Percentiles rank a stretch among this genome's conserved stretches.
Conservation (phyloP, 371 early-diverging fungal species). For the Lichtheimia hyalospora region DNA sequence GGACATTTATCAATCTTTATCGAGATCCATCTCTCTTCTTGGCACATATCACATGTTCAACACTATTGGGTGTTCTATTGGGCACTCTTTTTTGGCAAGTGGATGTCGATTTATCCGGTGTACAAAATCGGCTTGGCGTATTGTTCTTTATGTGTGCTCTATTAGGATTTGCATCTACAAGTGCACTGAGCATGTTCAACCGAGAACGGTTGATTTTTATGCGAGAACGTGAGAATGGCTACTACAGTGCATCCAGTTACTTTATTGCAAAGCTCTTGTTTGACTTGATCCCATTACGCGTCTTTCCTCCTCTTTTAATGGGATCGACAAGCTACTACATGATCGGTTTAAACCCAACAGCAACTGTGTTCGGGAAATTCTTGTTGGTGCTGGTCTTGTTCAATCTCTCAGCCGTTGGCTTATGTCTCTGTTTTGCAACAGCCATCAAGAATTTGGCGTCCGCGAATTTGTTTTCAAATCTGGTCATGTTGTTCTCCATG, state of each 20-base stretch:
- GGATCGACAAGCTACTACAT: slow-evolving; percentile 82
- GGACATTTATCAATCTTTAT: slow-evolving; percentile 50
- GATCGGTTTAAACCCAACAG: slow-evolving; percentile 70
- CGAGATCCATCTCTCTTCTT: slow-evolving; percentile 47
- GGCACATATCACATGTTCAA: slow-evolving; percentile 38
- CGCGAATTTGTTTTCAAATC: slow-evolving; percentile 73
- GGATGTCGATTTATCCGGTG: slow-evolving; percentile 75
- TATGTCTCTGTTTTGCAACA: slow-evolving; percentile 80
- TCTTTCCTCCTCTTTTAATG: slow-evolving; percentile 84
- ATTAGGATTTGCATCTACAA: slow-evolving; percentile 77
- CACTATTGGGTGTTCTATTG: slow-evolving; percentile 50
- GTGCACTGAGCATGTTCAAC: slow-evolving; percentile 71
- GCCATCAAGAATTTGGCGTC: slow-evolving; percentile 71
- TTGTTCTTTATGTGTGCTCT: slow-evolving; percentile 82
- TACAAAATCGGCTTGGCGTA: slow-evolving; percentile 81
- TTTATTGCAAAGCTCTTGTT: slow-evolving; percentile 77
- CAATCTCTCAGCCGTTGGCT: slow-evolving; percentile 74
- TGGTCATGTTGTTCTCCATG: slow-evolving; percentile 86
- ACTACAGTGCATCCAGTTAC: slow-evolving; percentile 74
- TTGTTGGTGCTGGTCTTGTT: slow-evolving; percentile 82
- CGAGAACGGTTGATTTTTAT: slow-evolving; percentile 73
- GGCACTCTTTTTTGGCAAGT: slow-evolving; percentile 83
- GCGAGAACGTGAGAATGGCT: slow-evolving; percentile 83
- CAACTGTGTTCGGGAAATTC: slow-evolving; percentile 72
- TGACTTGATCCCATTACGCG: slow-evolving; percentile 78